These are phyloP conservation scores for Melastoma candidum DNA, from an alignment of 441 rosid genomes.

Conservation along the genomic window DNA sequence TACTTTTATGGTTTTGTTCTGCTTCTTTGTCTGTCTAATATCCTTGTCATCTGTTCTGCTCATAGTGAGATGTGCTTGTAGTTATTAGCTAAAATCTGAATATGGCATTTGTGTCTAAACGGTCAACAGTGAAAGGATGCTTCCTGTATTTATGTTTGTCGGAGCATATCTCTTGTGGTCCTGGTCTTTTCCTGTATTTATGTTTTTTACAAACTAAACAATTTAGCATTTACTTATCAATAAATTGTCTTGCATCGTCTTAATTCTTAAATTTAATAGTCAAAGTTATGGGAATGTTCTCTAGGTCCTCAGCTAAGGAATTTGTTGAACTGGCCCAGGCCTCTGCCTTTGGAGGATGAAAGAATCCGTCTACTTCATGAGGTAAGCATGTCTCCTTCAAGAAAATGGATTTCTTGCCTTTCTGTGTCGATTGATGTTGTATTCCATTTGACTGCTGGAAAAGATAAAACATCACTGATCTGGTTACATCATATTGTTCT, in stretches of 20 bases:
- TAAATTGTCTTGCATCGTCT: too few relatives aligned
- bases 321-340: slow-evolving; percentile 66
- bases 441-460: background rate
- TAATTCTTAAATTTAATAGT: slow-evolving; percentile 1
- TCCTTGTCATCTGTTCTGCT: too few relatives aligned
- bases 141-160: too few relatives aligned
- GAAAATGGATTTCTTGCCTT: slow-evolving; percentile 6
- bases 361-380: slow-evolving; percentile 58
- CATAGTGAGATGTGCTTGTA: too few relatives aligned
- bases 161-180: too few relatives aligned
- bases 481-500: slow-evolving; percentile 11
- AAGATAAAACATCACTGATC: background rate
- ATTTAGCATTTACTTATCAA: background rate
- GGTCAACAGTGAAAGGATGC: too few relatives aligned
- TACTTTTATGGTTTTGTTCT: too few relatives aligned
- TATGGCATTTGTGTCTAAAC: too few relatives aligned
- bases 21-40: too few relatives aligned
- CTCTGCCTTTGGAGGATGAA: slow-evolving; percentile 79
- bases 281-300: slow-evolving; percentile 8
- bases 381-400: slow-evolving; percentile 25
- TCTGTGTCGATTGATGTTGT: background rate
- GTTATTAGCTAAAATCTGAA: too few relatives aligned
- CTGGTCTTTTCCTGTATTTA: too few relatives aligned
- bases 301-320: slow-evolving; percentile 53
- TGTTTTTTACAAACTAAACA: too few relatives aligned